phyloP scores from a whole-genome alignment of 2,329 filamentous ascomycete genomes.

The Gremmenia infestans region DNA sequence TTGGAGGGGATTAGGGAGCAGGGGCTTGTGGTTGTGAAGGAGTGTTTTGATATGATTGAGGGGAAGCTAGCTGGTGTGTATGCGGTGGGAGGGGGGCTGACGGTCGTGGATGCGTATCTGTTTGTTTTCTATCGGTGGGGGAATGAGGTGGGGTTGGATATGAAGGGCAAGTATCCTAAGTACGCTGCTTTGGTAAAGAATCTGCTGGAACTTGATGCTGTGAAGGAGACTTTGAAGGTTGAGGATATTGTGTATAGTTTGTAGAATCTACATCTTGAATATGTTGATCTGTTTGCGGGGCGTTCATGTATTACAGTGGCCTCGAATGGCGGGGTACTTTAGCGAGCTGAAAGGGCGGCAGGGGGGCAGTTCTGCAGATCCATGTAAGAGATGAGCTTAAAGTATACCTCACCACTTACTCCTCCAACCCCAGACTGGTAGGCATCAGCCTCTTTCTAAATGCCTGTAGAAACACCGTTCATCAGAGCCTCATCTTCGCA shows the following conservation, averaged over 20 bases:
- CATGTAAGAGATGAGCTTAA: too few species aligned
- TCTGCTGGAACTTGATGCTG: slow-evolving; percentile 8
- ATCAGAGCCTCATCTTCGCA: too few species aligned
- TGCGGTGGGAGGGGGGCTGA: slow-evolving; percentile 30
- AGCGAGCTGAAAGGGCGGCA: too few species aligned
- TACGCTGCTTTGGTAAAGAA: slow-evolving; percentile 16
- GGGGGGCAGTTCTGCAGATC: too few species aligned
- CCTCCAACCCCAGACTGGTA: too few species aligned
- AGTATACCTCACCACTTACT: too few species aligned
- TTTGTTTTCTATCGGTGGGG: slow-evolving; percentile 34
- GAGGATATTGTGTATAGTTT: slow-evolving; percentile 4
- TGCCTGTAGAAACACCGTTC: too few species aligned
- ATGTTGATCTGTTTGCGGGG: too few species aligned
- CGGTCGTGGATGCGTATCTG: slow-evolving; percentile 33
- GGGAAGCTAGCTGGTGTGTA: slow-evolving; percentile 18
- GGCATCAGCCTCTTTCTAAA: too few species aligned
- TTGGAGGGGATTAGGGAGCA: slow-evolving; percentile 20
- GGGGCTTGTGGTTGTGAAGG: slow-evolving; percentile 19
- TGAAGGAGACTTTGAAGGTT: slow-evolving; percentile 3
- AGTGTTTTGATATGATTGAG: slow-evolving; percentile 26
- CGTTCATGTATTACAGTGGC: too few species aligned
- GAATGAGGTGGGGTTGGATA: slow-evolving; percentile 11
- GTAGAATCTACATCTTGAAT: too few species aligned
- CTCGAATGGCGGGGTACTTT: too few species aligned
- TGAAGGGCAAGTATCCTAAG: slow-evolving; percentile 20